phyloP scores from a whole-genome alignment of 73 alveolate species.

The Vitrella brassicaformis region DNA sequence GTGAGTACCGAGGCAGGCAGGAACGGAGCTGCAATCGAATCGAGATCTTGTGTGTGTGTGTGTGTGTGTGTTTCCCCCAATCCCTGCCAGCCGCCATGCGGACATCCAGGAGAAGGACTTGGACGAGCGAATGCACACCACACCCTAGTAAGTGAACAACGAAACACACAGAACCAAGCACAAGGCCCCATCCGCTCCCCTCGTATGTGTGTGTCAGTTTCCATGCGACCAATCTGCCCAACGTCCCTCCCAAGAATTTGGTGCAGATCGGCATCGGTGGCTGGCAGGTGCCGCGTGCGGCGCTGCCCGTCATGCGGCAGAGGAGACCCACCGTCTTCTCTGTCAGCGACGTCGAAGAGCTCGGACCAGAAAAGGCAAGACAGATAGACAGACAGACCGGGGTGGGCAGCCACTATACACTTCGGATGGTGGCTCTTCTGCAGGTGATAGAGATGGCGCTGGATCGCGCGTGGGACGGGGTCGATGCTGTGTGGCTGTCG shows the following conservation, averaged over 20 bases:
- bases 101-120: not conserved
- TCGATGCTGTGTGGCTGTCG: not conserved
- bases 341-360: not conserved
- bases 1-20: too few species aligned
- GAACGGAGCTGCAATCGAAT: too few species aligned
- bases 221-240: not conserved
- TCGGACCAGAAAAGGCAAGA: not conserved
- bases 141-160: too few species aligned
- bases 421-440: too few species aligned
- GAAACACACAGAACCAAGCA: too few species aligned
- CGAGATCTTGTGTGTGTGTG: too few species aligned
- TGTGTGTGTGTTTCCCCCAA: too few species aligned
- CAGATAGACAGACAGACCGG: too few species aligned
- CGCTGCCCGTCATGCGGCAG: not conserved
- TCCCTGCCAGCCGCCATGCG: too few species aligned
- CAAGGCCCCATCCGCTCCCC: too few species aligned
- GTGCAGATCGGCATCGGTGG: not conserved
- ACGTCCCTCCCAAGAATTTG: not conserved
- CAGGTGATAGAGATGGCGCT: not conserved
- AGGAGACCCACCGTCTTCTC: not conserved
- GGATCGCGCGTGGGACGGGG: not conserved
- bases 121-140: slow-evolving; percentile 1
- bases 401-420: too few species aligned
- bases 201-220: too few species aligned
- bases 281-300: not conserved